A percentile compares a stretch with the other conserved stretches of the same genome.
phyloP scores from a whole-genome alignment of 2,329 filamentous ascomycete genomes.

The Claviceps pusilla region DNA sequence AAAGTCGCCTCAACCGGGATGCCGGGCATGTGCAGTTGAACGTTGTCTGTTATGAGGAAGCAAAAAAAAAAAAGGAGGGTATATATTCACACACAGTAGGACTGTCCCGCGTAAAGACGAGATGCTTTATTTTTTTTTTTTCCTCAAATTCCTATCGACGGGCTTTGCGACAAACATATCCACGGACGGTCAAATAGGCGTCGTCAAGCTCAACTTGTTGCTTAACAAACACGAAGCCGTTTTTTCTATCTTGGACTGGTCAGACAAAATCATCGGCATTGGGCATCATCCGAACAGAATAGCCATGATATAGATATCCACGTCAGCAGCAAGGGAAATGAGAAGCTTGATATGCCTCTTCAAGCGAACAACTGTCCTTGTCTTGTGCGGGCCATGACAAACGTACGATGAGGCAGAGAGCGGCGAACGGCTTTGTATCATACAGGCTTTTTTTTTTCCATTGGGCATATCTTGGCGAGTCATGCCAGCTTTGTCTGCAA shows the following conservation, averaged over 20 bases:
- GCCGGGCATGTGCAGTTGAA: neutral
- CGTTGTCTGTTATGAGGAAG: neutral
- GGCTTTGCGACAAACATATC: neutral
- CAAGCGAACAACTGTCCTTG: neutral
- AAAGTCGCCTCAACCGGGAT: neutral
- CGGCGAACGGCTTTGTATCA: neutral
- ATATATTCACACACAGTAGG: neutral
- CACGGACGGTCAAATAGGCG: neutral
- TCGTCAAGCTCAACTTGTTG: neutral
- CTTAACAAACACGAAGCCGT: neutral
- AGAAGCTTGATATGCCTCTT: neutral
- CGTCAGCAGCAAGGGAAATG: conserved; percentile 1
- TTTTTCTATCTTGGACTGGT: neutral
- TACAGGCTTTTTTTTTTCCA: neutral
- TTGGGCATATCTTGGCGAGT: conserved; percentile 1
- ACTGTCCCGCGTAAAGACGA: neutral
- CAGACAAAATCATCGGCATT: neutral
- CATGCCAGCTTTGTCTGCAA: neutral
- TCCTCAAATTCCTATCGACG: neutral
- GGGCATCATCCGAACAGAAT: neutral
- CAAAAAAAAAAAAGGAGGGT: neutral
- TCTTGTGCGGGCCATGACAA: neutral
- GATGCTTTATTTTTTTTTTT: neutral
- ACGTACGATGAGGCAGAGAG: neutral
- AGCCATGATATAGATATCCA: neutral